phyloP scores from a whole-genome alignment of 805 yeast genomes.

The Lipomyces yamadae region DNA sequence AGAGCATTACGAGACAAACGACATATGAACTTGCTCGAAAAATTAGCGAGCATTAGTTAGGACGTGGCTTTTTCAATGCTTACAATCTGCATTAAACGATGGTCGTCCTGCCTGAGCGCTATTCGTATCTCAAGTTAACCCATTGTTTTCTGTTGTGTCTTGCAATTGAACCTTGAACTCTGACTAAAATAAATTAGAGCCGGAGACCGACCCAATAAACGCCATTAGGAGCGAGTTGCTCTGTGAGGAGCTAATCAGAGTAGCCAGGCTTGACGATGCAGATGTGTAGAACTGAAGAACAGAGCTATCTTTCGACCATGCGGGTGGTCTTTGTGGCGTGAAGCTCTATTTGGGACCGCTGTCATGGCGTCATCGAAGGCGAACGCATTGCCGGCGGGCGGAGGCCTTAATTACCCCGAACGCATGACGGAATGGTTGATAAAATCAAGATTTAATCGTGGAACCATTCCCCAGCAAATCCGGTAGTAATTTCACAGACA shows the following conservation, averaged over 20 bases:
- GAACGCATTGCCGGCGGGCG: too few relatives aligned
- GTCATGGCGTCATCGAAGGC: too few relatives aligned
- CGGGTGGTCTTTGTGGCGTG: background rate
- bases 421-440: too few relatives aligned
- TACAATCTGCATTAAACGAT: background rate
- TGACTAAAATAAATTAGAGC: background rate
- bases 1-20: too few relatives aligned
- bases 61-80: background rate
- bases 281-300: constrained; percentile 4
- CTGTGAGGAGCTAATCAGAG: constrained; percentile 3
- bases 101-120: constrained; percentile 3
- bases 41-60: too few relatives aligned
- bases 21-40: too few relatives aligned
- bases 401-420: too few relatives aligned
- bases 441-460: too few relatives aligned
- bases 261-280: constrained; percentile 6
- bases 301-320: constrained; percentile 3
- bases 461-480: too few relatives aligned
- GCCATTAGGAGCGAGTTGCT: constrained; percentile 1
- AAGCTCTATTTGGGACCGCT: background rate
- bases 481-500: too few relatives aligned
- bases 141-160: constrained; percentile 4
- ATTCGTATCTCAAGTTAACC: constrained; percentile 1
- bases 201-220: background rate
- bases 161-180: constrained; percentile 3